Evolutionary conservation across 2,329 filamentous ascomycete genomes (phyloP).

Genomic region (Thelonectria rubi): DNA sequence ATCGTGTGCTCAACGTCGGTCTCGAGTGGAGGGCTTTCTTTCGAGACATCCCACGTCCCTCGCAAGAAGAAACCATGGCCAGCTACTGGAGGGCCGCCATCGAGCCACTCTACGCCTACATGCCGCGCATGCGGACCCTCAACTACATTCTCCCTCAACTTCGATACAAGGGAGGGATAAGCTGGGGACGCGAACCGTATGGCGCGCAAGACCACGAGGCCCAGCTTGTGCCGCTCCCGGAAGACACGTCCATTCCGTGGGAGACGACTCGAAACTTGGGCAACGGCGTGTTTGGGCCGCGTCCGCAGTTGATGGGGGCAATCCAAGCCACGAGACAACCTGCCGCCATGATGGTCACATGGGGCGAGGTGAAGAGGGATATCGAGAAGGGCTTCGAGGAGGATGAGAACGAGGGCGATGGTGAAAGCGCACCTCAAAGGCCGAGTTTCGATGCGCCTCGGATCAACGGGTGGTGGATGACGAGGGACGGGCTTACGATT

Average conservation of each 20-base stretch:
- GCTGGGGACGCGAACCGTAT: slow-evolving; percentile 43
- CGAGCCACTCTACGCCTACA: slow-evolving; percentile 33
- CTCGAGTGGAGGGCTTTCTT: slow-evolving; percentile 45
- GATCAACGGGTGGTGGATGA: slow-evolving; percentile 37
- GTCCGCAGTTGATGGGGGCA: slow-evolving; percentile 10
- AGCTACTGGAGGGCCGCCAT: slow-evolving; percentile 36
- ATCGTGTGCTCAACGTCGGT: slow-evolving; percentile 41
- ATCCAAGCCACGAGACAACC: slow-evolving; percentile 11
- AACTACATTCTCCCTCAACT: slow-evolving; percentile 42
- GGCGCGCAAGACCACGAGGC: slow-evolving; percentile 29
- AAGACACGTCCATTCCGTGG: slow-evolving; percentile 38
- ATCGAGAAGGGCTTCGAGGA: slow-evolving; percentile 30
- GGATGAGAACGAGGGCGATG: not conserved
- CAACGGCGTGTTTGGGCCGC: not conserved
- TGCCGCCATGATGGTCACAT: slow-evolving; percentile 23
- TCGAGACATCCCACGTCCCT: slow-evolving; percentile 38
- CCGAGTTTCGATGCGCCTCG: slow-evolving; percentile 12
- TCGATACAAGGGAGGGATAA: slow-evolving; percentile 40
- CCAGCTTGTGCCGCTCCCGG: slow-evolving; percentile 35
- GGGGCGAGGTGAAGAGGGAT: slow-evolving; percentile 30
- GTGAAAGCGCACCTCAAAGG: slow-evolving; percentile 6
- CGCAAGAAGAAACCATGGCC: slow-evolving; percentile 32
- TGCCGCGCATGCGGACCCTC: slow-evolving; percentile 38
- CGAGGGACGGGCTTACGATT: slow-evolving; percentile 28
- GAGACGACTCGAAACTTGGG: slow-evolving; percentile 28